A percentile compares a stretch with the other conserved stretches of the same genome.
Conservation (phyloP, 139 green algal genomes). For the Tetraselmis chui region DNA sequence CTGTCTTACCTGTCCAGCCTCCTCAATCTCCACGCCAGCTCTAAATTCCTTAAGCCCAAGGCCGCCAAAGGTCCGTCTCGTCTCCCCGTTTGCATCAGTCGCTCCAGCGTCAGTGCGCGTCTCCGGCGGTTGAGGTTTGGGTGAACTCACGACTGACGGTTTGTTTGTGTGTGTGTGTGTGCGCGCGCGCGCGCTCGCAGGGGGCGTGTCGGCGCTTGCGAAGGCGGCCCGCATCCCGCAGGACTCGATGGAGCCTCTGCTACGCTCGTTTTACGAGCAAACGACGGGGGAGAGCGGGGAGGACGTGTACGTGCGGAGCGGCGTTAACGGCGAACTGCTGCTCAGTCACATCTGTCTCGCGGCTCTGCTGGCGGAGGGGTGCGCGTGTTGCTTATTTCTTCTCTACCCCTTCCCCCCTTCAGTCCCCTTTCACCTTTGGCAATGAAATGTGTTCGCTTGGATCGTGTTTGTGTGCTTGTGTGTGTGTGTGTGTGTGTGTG, state of each 20-base stretch:
- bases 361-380: background rate
- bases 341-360: background rate
- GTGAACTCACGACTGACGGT: too few relatives aligned
- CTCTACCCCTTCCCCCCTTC: background rate
- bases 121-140: background rate
- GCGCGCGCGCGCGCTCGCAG: background rate
- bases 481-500: too few relatives aligned
- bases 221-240: background rate
- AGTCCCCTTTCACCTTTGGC: background rate
- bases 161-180: too few relatives aligned
- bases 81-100: too few relatives aligned
- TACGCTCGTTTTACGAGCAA: background rate
- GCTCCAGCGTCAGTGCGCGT: background rate
- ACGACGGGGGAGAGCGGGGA: background rate
- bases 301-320: background rate
- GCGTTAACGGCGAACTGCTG: background rate
- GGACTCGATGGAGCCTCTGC: background rate
- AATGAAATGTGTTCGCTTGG: too few relatives aligned
- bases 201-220: background rate
- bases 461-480: too few relatives aligned
- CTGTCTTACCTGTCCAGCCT: background rate
- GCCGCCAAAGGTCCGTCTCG: background rate
- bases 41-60: background rate
- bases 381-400: too few relatives aligned
- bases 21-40: background rate